phyloP scores from a whole-genome alignment of 1,139 yeast species.

The Candida neerlandica region DNA sequence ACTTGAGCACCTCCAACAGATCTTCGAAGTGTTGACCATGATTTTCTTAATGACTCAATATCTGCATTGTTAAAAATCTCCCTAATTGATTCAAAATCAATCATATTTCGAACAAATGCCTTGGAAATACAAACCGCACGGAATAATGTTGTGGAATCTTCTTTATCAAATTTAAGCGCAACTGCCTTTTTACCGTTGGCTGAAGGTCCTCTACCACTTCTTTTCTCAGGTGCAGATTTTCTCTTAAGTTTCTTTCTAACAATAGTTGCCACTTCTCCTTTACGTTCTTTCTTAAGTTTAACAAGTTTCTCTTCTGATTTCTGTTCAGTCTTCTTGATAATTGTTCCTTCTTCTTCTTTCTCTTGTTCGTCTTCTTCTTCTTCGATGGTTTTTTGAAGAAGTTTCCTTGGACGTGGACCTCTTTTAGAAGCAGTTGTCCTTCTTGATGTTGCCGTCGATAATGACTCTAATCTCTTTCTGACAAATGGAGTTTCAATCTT shows the following conservation, averaged over 20 bases:
- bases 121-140: conserved; percentile 67
- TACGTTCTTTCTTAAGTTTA: background rate
- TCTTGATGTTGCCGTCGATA: conserved; percentile 12
- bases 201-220: conserved; percentile 6
- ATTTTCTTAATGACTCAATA: conserved; percentile 46
- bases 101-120: conserved; percentile 48
- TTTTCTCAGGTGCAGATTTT: conserved; percentile 15
- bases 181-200: background rate
- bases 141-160: conserved; percentile 53
- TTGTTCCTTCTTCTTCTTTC: background rate
- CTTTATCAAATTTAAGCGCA: conserved; percentile 33
- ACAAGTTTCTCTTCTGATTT: background rate
- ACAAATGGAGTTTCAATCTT: conserved; percentile 15
- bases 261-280: conserved; percentile 21
- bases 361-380: conserved; percentile 10
- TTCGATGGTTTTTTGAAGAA: background rate
- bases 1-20: conserved; percentile 56
- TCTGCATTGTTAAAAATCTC: conserved; percentile 40
- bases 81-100: conserved; percentile 63
- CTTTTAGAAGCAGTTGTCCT: background rate
- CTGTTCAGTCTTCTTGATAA: background rate
- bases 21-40: conserved; percentile 65
- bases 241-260: conserved; percentile 26
- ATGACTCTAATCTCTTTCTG: conserved; percentile 25
- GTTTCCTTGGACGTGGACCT: background rate